phyloP scores from a whole-genome alignment of 352 stramenopile genomes.

The Pythium apleroticum region DNA sequence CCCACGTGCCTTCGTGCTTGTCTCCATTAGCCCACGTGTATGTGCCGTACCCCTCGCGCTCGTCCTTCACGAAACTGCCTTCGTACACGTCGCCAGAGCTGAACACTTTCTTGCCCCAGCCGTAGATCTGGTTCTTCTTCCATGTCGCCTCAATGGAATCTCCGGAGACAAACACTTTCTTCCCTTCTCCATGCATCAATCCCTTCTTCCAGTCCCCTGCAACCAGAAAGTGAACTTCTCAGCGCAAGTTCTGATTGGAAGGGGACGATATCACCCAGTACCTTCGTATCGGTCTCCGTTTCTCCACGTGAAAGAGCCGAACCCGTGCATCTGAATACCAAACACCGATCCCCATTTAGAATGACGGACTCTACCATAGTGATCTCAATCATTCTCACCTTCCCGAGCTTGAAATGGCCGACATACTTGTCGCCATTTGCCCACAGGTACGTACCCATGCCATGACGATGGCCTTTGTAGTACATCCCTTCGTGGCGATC shows the following conservation, averaged over 20 bases:
- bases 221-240: not conserved
- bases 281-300: conserved; percentile 81
- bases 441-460: conserved; percentile 85
- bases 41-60: conserved; percentile 62
- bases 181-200: conserved; percentile 75
- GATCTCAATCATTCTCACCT: conserved; percentile 35
- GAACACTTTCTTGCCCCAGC: conserved; percentile 65
- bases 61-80: conserved; percentile 57
- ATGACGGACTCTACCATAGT: not conserved
- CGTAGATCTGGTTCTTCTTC: conserved; percentile 60
- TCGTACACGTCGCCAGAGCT: conserved; percentile 67
- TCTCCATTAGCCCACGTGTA: conserved; percentile 78
- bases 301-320: conserved; percentile 67
- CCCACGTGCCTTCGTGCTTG: conserved; percentile 61
- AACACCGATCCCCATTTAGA: not conserved
- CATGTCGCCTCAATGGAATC: conserved; percentile 67
- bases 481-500: conserved; percentile 89
- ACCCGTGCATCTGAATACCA: conserved; percentile 55
- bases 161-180: conserved; percentile 59
- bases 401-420: conserved; percentile 77
- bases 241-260: not conserved
- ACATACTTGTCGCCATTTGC: conserved; percentile 90
- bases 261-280: conserved; percentile 18
- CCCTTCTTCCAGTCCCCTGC: conserved; percentile 76
- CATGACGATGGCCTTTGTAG: conserved; percentile 82